Percentiles rank a stretch among this genome's conserved stretches.
Evolutionary conservation across 2,329 filamentous ascomycete species (phyloP).

Genomic region (Fusarium abutilonis): DNA sequence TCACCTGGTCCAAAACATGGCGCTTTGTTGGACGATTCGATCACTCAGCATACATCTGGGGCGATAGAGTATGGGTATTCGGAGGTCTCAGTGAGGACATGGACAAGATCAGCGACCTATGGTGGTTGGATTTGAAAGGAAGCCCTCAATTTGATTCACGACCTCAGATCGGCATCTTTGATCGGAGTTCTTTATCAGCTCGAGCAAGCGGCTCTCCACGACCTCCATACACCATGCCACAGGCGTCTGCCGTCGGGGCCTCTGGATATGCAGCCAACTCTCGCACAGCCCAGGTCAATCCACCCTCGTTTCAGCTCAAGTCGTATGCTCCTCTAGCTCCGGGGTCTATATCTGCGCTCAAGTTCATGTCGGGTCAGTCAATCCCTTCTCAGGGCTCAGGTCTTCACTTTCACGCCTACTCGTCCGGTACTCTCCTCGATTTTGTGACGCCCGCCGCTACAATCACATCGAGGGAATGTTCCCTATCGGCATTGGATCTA

Average conservation of each 20-base stretch:
- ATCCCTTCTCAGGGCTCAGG: conserved; percentile 90
- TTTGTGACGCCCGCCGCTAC: conserved; percentile 93
- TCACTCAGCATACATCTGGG: conserved; percentile 92
- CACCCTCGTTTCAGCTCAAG: conserved; percentile 72
- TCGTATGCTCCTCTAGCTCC: conserved; percentile 85
- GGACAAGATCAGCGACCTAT: conserved; percentile 95
- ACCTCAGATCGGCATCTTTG: conserved; percentile 65
- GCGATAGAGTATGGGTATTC: conserved; percentile 94
- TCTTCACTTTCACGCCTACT: conserved; percentile 95
- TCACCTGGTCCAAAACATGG: conserved; percentile 97
- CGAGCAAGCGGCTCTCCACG: conserved; percentile 62
- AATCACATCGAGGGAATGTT: conserved; percentile 87
- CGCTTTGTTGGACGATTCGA: conserved; percentile 95
- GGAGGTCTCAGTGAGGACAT: conserved; percentile 94
- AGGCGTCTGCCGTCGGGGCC: conserved; percentile 63
- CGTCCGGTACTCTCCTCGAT: conserved; percentile 90
- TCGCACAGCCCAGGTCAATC: conserved; percentile 72
- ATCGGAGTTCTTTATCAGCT: conserved; percentile 56
- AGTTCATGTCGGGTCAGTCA: conserved; percentile 83
- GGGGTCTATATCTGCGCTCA: conserved; percentile 87
- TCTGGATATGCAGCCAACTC: conserved; percentile 76
- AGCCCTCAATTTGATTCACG: conserved; percentile 83
- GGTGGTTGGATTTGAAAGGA: conserved; percentile 96
- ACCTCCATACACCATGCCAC: conserved; percentile 60
- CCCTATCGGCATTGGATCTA: conserved; percentile 87